Evolutionary conservation across 805 yeast genomes (phyloP).

Genomic region (Monosporozyma aerobia): DNA sequence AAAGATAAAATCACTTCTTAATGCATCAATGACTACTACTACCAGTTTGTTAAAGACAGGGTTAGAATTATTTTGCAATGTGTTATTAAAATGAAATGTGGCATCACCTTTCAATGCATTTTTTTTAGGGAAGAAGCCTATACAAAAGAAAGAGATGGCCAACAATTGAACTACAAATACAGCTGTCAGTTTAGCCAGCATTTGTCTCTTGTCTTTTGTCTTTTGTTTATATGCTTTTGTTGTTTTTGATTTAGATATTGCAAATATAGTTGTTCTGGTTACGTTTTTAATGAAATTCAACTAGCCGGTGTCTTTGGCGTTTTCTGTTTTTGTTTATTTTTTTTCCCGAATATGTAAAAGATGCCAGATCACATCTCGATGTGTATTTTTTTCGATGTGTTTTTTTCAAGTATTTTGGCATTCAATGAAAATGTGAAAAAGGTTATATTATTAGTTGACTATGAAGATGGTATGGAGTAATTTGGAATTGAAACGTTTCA

Average conservation of each 20-base stretch:
- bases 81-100: slow-evolving; percentile 26
- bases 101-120: slow-evolving; percentile 58
- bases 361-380: neutral
- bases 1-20: slow-evolving; percentile 81
- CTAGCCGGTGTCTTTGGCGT: too few relatives aligned
- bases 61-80: slow-evolving; percentile 22
- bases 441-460: too few relatives aligned
- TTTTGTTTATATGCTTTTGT: too few relatives aligned
- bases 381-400: neutral
- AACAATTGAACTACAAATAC: slow-evolving; percentile 31
- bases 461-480: neutral
- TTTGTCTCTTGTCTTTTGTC: neutral
- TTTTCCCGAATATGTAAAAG: neutral
- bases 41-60: slow-evolving; percentile 54
- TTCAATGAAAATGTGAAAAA: too few relatives aligned
- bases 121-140: slow-evolving; percentile 91
- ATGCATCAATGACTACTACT: slow-evolving; percentile 85
- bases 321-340: neutral
- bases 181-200: neutral
- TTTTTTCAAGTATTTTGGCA: too few relatives aligned
- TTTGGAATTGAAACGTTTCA: too few relatives aligned
- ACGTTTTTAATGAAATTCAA: too few relatives aligned
- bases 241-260: too few relatives aligned
- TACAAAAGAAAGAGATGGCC: slow-evolving; percentile 56
- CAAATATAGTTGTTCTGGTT: too few relatives aligned